Evolutionary conservation across 352 stramenopile species (phyloP), one percentile per base, ranked within the genome.

Genomic region (Pythium angustatum): DNA sequence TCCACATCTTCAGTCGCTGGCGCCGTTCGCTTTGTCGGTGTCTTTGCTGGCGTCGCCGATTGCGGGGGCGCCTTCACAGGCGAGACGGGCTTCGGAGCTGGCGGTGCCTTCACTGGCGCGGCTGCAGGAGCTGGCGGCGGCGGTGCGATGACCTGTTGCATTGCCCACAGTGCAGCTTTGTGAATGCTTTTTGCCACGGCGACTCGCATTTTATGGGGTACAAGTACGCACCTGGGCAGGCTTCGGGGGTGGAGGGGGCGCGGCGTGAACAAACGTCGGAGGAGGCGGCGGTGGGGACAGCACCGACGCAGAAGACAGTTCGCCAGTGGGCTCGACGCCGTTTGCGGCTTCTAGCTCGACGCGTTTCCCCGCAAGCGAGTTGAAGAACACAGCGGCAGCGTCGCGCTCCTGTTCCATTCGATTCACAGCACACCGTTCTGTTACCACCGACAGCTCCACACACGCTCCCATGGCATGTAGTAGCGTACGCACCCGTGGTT

Each of bases 351-450:
- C 86, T 54, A 84, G 71, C 49, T 85, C 72, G 36, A 83, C 76
- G 30, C 81, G 72, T 61, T 93, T 82, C 10, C 85, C 85, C 22
- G 88, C 78, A 40, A 87, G 58, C 30, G 87, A 93, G 63, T 83
- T 84, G 66, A 92, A 93, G 55, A 93, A 83, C 44, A 83, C 76
- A 12, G 73, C 76, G 17, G 82, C 79, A 52, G 77, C 85, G 53
- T 96, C 80, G 49, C 86, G 84, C 71, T 96, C 84, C 85, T 91
- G 53, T 69, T 43, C 52, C 55, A 49, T 14, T n/a, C n/a, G n/a
- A n/a, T n/a, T n/a, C n/a, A n/a, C n/a, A 17, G 73, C 38, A 51
- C 14, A 41, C 8, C 7, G n/a, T n/a, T n/a, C n/a, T n/a, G n/a
- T n/a, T n/a, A n/a, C n/a, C n/a, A n/a, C n/a, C n/a, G n/a, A n/a